Evolutionary conservation across 2,329 filamentous ascomycete species (phyloP).

Genomic region (Aspergillus sojae): DNA sequence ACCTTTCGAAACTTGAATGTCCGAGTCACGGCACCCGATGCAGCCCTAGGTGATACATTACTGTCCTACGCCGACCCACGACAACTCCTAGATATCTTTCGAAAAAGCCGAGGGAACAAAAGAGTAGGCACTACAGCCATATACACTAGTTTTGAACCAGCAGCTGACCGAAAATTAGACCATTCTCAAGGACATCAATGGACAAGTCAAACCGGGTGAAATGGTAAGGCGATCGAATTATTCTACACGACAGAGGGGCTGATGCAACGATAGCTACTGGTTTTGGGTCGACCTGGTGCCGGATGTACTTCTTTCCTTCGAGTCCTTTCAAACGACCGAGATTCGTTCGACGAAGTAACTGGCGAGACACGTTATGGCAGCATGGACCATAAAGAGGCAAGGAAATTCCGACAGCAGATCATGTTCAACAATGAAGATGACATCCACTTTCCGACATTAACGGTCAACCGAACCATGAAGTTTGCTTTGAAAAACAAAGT

Average conservation of each 20-base stretch:
- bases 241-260: not conserved
- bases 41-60: constrained; percentile 38
- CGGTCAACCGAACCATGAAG: constrained; percentile 71
- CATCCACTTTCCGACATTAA: constrained; percentile 73
- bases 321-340: constrained; percentile 65
- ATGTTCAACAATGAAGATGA: constrained; percentile 79
- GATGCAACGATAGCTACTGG: constrained; percentile 54
- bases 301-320: constrained; percentile 73
- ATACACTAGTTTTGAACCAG: not conserved
- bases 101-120: constrained; percentile 24
- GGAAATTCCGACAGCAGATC: constrained; percentile 47
- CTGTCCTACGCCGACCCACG: constrained; percentile 36
- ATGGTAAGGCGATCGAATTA: constrained; percentile 36
- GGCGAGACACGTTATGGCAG: constrained; percentile 58
- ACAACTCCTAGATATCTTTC: constrained; percentile 28
- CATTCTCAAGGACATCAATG: constrained; percentile 42
- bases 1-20: constrained; percentile 41
- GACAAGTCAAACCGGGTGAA: constrained; percentile 47
- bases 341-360: constrained; percentile 59
- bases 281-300: constrained; percentile 67
- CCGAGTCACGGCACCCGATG: constrained; percentile 38
- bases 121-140: constrained; percentile 23
- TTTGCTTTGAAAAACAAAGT: constrained; percentile 65
- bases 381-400: constrained; percentile 51
- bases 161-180: constrained; percentile 28